These are phyloP conservation scores for Cadophora sp. DNA, from an alignment of 2,329 filamentous ascomycete species.

Conservation along the genomic window DNA sequence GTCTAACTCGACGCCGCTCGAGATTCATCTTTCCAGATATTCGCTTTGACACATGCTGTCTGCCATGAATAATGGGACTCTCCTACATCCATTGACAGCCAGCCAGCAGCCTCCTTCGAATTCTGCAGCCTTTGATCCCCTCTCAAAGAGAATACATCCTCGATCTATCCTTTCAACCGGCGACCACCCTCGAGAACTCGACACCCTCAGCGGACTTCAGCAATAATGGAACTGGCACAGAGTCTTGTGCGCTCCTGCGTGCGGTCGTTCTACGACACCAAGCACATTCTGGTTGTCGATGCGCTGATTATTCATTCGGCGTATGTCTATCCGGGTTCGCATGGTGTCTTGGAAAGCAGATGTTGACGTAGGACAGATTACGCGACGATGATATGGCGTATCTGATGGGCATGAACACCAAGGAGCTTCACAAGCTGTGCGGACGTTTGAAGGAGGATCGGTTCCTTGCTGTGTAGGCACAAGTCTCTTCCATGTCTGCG, in stretches of 20 bases:
- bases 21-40: constrained; percentile 12
- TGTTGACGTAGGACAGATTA: constrained; percentile 57
- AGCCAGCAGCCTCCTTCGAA: constrained; percentile 17
- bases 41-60: constrained; percentile 30
- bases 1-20: background rate
- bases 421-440: constrained; percentile 89
- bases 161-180: background rate
- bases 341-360: constrained; percentile 27
- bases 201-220: background rate
- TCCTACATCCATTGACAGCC: constrained; percentile 23
- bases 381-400: constrained; percentile 88
- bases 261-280: constrained; percentile 85
- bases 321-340: constrained; percentile 50
- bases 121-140: constrained; percentile 7
- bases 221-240: constrained; percentile 69
- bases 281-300: constrained; percentile 83
- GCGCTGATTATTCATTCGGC: constrained; percentile 78
- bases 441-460: constrained; percentile 86
- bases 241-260: constrained; percentile 85
- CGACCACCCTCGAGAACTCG: background rate
- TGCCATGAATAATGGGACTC: constrained; percentile 37
- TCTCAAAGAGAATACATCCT: background rate
- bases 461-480: constrained; percentile 74
- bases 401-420: constrained; percentile 87
- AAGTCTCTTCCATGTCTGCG: background rate